Evolutionary conservation across 2,329 filamentous ascomycete genomes (phyloP), one percentile per base, ranked within the genome.

Genomic region (Botryotinia narcissicola): DNA sequence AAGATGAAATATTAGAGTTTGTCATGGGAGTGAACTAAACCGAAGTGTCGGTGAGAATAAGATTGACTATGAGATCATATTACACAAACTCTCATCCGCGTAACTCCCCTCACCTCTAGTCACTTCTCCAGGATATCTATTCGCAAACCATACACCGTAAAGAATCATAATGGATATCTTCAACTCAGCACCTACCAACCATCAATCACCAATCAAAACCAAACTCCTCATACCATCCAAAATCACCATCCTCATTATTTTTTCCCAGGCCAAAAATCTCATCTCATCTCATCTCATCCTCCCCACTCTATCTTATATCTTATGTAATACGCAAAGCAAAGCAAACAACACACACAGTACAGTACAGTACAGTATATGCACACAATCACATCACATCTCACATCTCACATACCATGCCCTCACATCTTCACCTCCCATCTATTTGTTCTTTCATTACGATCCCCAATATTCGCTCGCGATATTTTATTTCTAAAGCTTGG

Each of bases 271-370:
- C 62, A 37, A 44, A 25, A 37, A 57, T 66, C 35, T 66, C 54
- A 57, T 72, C 70, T 72, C 40, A 72, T 66, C 35, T 66, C 54
- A 40, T 54, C 69, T 42, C 54, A 63, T 29, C 44, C 18, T 66
- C 59, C 69, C 59, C 44, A 66, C 68, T n/a, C 48, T 16, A 54
- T 54, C 48, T 54, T 44, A 40, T 48, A 67, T 72, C 70, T 72
- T 66, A 72, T 66, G 60, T 71, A 71, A 72, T 51, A 29, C 40
- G 46, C 29, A 71, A n/a, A 48, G 46, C 46, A 48, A 22, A 48
- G 44, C 20, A 48, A 25, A 48, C 20, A 48, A 25, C 25, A 37
- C 37, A 37, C 25, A 37, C 37, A 37, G 37, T 37, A 37, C 8
- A 37, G 7, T 37, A 51, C 48, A 51, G 48, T 54, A 54, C 4